phyloP scores from a whole-genome alignment of 176 grass and related monocot genomes.

The Pharus latifolius region DNA sequence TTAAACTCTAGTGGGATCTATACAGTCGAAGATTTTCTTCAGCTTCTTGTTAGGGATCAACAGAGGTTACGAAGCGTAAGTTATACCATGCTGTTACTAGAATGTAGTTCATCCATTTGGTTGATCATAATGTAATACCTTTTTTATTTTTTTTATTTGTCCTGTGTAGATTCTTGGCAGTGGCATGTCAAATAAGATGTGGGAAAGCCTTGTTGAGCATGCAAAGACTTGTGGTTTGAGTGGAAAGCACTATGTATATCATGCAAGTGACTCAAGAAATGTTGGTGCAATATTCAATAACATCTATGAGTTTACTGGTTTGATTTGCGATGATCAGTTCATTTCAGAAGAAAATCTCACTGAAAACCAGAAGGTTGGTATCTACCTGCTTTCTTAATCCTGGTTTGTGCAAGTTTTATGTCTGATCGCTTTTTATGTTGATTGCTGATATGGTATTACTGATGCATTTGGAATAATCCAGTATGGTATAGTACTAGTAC shows the following conservation, averaged over 20 bases:
- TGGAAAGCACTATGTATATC: conserved; percentile 79
- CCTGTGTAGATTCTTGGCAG: conserved; percentile 68
- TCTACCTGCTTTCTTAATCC: neutral
- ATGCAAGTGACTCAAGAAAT: conserved; percentile 55
- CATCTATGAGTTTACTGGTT: conserved; percentile 78
- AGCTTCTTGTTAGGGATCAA: conserved; percentile 75
- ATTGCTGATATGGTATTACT: neutral
- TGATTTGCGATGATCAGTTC: conserved; percentile 78
- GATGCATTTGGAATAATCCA: neutral
- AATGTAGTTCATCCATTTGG: conserved; percentile 1
- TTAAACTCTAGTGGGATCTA: conserved; percentile 53
- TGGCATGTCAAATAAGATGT: conserved; percentile 96
- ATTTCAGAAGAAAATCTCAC: conserved; percentile 70
- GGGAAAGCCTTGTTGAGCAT: conserved; percentile 91
- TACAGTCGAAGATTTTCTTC: conserved; percentile 94
- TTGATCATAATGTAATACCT: conserved; percentile 8
- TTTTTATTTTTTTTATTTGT: neutral
- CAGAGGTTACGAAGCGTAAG: conserved; percentile 64
- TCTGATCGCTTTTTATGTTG: neutral
- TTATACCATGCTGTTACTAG: conserved; percentile 18
- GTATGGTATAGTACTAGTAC: too few species aligned
- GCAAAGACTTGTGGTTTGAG: conserved; percentile 87
- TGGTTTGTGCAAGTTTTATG: conserved; percentile 2
- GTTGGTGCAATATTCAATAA: conserved; percentile 84
- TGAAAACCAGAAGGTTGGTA: conserved; percentile 70